Evolutionary conservation across 768 basidiomycete species (phyloP).

Genomic region (Rhizopogon vinicolor): DNA sequence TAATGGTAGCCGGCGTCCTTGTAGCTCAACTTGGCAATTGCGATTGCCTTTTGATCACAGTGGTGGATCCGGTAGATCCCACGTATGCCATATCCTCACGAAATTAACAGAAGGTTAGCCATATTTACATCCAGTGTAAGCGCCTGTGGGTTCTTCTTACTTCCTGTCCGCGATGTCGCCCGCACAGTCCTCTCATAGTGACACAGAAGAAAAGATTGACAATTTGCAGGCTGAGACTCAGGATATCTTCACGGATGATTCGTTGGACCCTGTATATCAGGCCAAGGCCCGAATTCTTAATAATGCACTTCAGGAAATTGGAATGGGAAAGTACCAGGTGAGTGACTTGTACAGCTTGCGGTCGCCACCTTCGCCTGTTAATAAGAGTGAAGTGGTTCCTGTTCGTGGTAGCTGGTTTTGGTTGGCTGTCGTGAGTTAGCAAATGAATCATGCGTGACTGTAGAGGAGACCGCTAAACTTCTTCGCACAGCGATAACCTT

Average conservation of each 20-base stretch:
- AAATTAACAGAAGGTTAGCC: no score
- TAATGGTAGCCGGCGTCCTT: no score
- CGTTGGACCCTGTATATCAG: constrained; percentile 53
- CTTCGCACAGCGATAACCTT: constrained; percentile 50
- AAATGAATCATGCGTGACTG: not conserved
- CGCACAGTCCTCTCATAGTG: constrained; percentile 1
- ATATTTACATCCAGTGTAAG: not conserved
- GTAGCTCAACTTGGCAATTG: no score
- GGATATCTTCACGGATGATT: constrained; percentile 22
- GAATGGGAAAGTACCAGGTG: constrained; percentile 69
- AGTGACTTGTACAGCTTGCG: constrained; percentile 2
- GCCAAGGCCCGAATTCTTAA: constrained; percentile 56
- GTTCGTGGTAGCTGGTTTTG: constrained; percentile 67
- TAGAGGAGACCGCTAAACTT: not conserved
- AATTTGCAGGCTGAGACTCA: constrained; percentile 8
- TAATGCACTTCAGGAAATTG: constrained; percentile 58
- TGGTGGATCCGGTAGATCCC: no score
- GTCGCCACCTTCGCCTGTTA: not conserved
- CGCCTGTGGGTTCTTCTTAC: not conserved
- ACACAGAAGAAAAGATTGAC: not conserved
- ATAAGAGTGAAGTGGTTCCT: constrained; percentile 44
- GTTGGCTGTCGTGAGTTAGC: constrained; percentile 64
- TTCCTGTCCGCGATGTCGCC: constrained; percentile 14
- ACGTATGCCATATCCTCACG: no score
- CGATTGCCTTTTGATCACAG: no score